Base-by-base conservation (phyloP, 441 rosid genomes). In the Geranium incanum region DNA sequence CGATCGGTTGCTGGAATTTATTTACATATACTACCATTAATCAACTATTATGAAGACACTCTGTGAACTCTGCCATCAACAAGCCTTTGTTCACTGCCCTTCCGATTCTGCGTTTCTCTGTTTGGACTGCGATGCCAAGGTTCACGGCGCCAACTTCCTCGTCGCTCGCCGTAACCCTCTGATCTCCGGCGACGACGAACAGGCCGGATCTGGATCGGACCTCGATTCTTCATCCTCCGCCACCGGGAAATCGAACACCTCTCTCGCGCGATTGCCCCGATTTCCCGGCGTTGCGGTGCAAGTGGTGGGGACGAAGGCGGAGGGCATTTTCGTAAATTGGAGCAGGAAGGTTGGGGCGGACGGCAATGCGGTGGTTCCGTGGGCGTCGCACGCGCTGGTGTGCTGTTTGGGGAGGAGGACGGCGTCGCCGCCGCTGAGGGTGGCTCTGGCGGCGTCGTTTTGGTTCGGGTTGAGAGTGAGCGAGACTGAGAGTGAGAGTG, bases 81-180 rank as follows among this genome's bases (percentile, higher is more conserved):
- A 78, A 67, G 91, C 90, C 7, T 21, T 59, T 55, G 72, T 86
- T 65, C 78, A 83, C 81, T 89, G 92, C 48, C 76, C 70, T 16
- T 84, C 95, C 0, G 92, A 89, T 80, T 74, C 86, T 0, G 92
- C 92, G 37, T 86, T 79, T 64, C 89, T 89, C 52, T 89, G 95
- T 70, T 63, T 68, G 13, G 60, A 70, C 23, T 89, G 95, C 73
- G 90, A 86, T 76, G 70, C 77, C 1, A 71, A 74, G 65, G 89
- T 89, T 68, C 92, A 87, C 60, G 69, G 72, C 21, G 86, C 91
- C 11, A 89, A 89, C 82, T 89, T 89, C 75, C 86, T 89, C 70
- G 89, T 86, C 3, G 85, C 91, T 28, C 95, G 89, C 41, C 88
- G 91, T 8, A 76, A 73, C 18, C 11, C 79, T 50, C 57, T 89